Percentiles rank a stretch among this genome's conserved stretches.
Evolutionary conservation across 2,329 filamentous ascomycete species (phyloP).

Genomic region (Lecanicillium sp.): DNA sequence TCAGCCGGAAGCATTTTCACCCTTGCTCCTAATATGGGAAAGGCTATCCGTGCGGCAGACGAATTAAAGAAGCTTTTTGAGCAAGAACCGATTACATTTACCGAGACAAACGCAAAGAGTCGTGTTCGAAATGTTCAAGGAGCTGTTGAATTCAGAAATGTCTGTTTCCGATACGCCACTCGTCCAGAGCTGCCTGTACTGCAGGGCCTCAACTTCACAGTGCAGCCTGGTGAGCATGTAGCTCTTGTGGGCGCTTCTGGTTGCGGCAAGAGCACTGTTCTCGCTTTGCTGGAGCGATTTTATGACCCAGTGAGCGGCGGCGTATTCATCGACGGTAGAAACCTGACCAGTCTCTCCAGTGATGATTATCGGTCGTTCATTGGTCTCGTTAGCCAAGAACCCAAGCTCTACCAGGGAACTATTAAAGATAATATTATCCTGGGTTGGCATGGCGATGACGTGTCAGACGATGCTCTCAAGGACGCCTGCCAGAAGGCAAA

Average conservation of each 20-base stretch:
- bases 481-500: conserved; percentile 84
- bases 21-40: conserved; percentile 88
- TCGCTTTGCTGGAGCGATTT: conserved; percentile 87
- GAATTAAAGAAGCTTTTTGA: conserved; percentile 82
- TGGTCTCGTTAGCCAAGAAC: conserved; percentile 88
- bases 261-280: conserved; percentile 91
- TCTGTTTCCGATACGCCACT: conserved; percentile 92
- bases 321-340: conserved; percentile 74
- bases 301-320: conserved; percentile 82
- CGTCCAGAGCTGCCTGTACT: conserved; percentile 88
- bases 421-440: conserved; percentile 87
- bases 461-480: conserved; percentile 66
- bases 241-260: conserved; percentile 92
- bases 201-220: conserved; percentile 68
- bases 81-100: conserved; percentile 72
- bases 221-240: conserved; percentile 74
- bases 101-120: conserved; percentile 69
- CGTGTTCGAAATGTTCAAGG: conserved; percentile 61
- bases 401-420: conserved; percentile 87
- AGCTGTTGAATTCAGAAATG: conserved; percentile 79
- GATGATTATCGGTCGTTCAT: conserved; percentile 80
- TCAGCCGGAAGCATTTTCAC: conserved; percentile 85
- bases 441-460: conserved; percentile 59
- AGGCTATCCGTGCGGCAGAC: conserved; percentile 77
- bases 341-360: conserved; percentile 75